A percentile compares a stretch with the other conserved stretches of the same genome.
Evolutionary conservation across 2,329 filamentous ascomycete genomes (phyloP).

Genomic region (Penicillium sp.): DNA sequence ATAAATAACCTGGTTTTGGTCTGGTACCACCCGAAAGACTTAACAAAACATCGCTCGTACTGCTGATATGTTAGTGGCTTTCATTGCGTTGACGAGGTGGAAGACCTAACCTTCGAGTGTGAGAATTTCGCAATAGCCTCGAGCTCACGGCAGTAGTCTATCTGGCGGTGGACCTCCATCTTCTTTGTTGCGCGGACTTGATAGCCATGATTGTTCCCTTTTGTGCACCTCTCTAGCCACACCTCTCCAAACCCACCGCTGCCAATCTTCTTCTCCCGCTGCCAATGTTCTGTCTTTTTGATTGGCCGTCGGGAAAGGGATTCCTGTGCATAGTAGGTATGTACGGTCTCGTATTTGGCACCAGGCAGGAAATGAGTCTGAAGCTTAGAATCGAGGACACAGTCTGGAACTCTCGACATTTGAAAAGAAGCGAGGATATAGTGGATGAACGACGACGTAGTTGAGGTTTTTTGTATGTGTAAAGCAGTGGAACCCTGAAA

Average conservation of each 20-base stretch:
- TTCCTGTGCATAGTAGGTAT: background rate
- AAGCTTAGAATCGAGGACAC: background rate
- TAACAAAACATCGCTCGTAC: background rate
- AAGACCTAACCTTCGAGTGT: background rate
- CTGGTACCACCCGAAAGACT: slow-evolving; percentile 14
- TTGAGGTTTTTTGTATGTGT: background rate
- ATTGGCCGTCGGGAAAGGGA: background rate
- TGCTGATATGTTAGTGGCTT: background rate
- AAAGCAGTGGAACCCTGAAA: background rate
- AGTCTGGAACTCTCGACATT: background rate
- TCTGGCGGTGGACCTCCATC: background rate
- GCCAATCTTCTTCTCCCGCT: background rate
- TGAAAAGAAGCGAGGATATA: background rate
- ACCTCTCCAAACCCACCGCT: background rate
- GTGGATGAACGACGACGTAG: background rate
- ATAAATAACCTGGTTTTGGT: background rate
- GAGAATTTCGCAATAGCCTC: background rate
- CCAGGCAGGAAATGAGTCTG: background rate
- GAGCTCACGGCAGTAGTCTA: background rate
- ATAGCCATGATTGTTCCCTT: background rate
- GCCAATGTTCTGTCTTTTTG: background rate
- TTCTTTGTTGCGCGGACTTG: background rate
- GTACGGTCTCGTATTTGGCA: background rate
- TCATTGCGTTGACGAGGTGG: background rate
- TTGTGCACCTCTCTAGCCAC: background rate